Base-by-base conservation (phyloP, 2,329 filamentous ascomycete species). In the Furcasterigmium furcatum region DNA sequence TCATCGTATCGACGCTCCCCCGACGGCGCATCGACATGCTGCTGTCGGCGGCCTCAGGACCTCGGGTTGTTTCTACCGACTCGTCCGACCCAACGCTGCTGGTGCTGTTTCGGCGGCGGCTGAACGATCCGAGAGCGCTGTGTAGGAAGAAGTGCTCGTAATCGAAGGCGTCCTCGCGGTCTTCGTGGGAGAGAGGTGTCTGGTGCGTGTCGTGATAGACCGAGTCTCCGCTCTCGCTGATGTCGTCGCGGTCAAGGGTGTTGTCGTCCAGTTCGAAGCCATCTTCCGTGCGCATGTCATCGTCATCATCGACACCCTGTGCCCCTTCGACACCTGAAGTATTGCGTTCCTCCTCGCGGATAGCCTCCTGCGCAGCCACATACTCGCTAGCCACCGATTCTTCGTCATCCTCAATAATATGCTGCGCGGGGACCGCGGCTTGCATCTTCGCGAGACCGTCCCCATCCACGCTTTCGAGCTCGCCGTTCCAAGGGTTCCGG, bases 91-190 rank as follows among this genome's bases (percentile, higher is more conserved):
- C 75, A 48, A 71, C 74, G 57, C 82, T 85, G 41, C 68, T 71
- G 35, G 60, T 64, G 53, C 80, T 81, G 6, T 58, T 64, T 46
- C 72, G 65, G 32, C 69, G 63, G 48, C 76, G 71, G 53, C 78
- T 83, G 58, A 90, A 84, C 3, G 79, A 90, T 6, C 90, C 91
- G 78, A 96, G 85, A 10, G 91, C 90, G 54, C 89, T 95, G 63
- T 96, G 91, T 13, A 96, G 75, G 64, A 96, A 96, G 68, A 96
- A 96, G 61, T 95, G 85, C 63, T 96, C 88, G 52, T 97, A 97
- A 63, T 97, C 92, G 58, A 97, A 97, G 1, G 91, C 91, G 64
- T 97, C 92, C 54, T 91, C 85, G 18, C 92, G 87, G 63, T 96
- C 91, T 67, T 97, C 92, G 58, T 97, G 92, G 1, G 90, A 89